A percentile compares a stretch with the other conserved stretches of the same genome.
Conservation (phyloP, 305 asterid genomes). For the Salvia sclarea region DNA sequence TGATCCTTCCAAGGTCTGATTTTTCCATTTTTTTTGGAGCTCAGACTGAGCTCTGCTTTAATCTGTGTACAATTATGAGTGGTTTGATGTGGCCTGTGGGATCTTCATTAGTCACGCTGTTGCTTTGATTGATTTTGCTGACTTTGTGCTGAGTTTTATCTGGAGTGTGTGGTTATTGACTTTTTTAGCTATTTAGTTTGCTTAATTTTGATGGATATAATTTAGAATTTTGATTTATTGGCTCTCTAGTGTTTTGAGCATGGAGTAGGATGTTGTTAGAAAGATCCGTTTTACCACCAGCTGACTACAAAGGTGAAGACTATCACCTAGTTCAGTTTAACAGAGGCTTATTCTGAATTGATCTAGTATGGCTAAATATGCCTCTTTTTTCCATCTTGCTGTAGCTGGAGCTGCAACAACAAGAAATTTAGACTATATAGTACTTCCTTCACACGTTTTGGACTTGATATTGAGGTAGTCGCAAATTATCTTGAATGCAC, state of each 20-base stretch:
- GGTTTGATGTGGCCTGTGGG: constrained; percentile 8
- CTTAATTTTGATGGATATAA: constrained; percentile 14
- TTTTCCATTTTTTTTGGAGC: constrained; percentile 9
- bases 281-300: constrained; percentile 7
- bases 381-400: constrained; percentile 11
- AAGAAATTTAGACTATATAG: not conserved
- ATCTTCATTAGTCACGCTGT: constrained; percentile 15
- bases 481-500: not conserved
- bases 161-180: constrained; percentile 12
- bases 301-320: not conserved
- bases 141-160: not conserved
- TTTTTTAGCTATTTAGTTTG: constrained; percentile 21
- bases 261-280: constrained; percentile 12
- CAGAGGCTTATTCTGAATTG: constrained; percentile 1
- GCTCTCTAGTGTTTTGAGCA: constrained; percentile 22
- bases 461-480: constrained; percentile 1
- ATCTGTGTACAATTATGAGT: not conserved
- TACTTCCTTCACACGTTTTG: not conserved
- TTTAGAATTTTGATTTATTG: constrained; percentile 14
- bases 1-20: constrained; percentile 50
- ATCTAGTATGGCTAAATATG: constrained; percentile 1
- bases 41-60: constrained; percentile 21
- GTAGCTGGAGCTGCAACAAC: not conserved
- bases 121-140: constrained; percentile 10
- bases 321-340: not conserved